These are phyloP conservation scores for Hypoxylon cercidicola DNA, from an alignment of 495 filamentous ascomycete genomes.

Conservation along the genomic window DNA sequence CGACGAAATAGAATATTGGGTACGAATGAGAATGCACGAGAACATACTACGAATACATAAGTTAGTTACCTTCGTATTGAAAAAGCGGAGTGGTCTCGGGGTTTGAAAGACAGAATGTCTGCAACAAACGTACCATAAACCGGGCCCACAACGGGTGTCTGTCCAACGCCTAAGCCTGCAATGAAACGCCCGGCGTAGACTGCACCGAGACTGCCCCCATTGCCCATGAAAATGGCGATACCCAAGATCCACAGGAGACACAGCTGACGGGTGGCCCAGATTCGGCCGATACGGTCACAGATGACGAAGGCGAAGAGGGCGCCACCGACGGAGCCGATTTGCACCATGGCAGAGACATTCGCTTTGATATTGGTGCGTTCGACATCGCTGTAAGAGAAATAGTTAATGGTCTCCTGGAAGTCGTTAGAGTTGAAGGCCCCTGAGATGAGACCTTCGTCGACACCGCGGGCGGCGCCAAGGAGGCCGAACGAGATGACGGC, in stretches of 20 bases:
- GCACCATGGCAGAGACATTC: slow-evolving; percentile 78
- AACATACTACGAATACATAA: slow-evolving; percentile 21
- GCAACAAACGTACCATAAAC: slow-evolving; percentile 53
- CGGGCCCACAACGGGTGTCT: slow-evolving; percentile 73
- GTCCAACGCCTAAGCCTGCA: slow-evolving; percentile 72
- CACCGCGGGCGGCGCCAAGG: slow-evolving; percentile 74
- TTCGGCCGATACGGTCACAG: slow-evolving; percentile 73
- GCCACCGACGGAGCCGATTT: slow-evolving; percentile 73
- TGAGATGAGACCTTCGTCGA: slow-evolving; percentile 79
- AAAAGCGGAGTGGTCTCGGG: too few relatives aligned
- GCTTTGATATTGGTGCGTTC: slow-evolving; percentile 70
- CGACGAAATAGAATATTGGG: not conserved
- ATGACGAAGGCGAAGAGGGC: slow-evolving; percentile 73
- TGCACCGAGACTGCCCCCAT: slow-evolving; percentile 67
- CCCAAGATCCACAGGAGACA: slow-evolving; percentile 74
- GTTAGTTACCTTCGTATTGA: slow-evolving; percentile 9
- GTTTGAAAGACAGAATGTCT: not conserved
- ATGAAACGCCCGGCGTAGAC: slow-evolving; percentile 76
- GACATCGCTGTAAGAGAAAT: slow-evolving; percentile 61
- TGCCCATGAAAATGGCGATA: slow-evolving; percentile 74
- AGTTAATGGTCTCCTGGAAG: slow-evolving; percentile 69
- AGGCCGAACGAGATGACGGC: slow-evolving; percentile 74
- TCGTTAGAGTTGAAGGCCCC: slow-evolving; percentile 71
- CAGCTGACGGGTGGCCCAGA: slow-evolving; percentile 75
- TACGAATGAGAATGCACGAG: not conserved